Conservation (phyloP, 345 rosid species). For the Aquilaria yunnanensis region DNA sequence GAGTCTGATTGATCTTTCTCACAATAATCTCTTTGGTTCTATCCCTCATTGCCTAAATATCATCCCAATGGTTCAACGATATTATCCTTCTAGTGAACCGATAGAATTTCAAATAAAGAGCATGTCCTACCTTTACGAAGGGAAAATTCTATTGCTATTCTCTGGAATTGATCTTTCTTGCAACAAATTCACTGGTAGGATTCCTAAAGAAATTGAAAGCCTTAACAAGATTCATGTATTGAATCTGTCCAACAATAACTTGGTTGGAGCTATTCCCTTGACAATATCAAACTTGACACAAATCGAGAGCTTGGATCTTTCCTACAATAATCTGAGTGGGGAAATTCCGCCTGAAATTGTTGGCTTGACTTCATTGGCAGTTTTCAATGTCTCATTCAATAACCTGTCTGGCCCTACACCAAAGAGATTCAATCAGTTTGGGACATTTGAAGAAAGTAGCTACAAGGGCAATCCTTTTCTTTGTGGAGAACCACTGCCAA, state of each 20-base stretch:
- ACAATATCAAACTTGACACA: slow-evolving; percentile 12
- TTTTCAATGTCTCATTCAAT: slow-evolving; percentile 24
- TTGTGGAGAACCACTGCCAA: slow-evolving; percentile 6
- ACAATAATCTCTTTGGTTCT: no score
- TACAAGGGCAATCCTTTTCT: no score
- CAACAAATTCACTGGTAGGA: slow-evolving; percentile 14
- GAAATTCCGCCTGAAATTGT: slow-evolving; percentile 15
- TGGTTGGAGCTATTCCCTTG: slow-evolving; percentile 14
- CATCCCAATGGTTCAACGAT: background rate
- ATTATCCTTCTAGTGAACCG: no score
- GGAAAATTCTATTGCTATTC: background rate
- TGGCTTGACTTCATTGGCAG: background rate
- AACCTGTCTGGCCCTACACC: slow-evolving; percentile 24
- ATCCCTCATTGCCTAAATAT: background rate
- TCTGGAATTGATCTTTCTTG: slow-evolving; percentile 25
- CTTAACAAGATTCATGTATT: background rate
- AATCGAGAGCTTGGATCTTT: slow-evolving; percentile 29
- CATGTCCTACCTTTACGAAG: slow-evolving; percentile 1
- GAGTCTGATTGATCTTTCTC: slow-evolving; percentile 5
- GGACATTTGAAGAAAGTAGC: no score
- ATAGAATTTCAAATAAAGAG: slow-evolving; percentile 15
- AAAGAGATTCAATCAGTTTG: background rate
- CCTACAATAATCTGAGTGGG: slow-evolving; percentile 17
- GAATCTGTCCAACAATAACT: slow-evolving; percentile 16
- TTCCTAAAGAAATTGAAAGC: slow-evolving; percentile 10